A percentile compares a stretch with the other conserved stretches of the same genome.
These are phyloP conservation scores for Leucogyrophana mollusca DNA, from an alignment of 768 basidiomycete species.

Conservation along the genomic window DNA sequence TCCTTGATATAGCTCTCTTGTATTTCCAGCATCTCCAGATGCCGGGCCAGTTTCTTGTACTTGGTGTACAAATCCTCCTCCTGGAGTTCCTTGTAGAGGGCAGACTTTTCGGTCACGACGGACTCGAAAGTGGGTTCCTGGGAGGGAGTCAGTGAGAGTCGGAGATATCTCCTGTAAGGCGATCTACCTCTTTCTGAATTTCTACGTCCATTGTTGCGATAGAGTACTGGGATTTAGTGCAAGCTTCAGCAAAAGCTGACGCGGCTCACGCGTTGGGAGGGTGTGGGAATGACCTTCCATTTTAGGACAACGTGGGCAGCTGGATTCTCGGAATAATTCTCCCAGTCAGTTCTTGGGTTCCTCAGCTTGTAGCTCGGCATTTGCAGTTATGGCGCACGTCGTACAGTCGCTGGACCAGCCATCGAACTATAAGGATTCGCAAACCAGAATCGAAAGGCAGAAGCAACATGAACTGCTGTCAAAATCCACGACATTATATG, in stretches of 20 bases:
- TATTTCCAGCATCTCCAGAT: slow-evolving; percentile 92
- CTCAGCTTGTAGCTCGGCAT: slow-evolving; percentile 2
- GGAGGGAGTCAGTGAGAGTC: slow-evolving; percentile 4
- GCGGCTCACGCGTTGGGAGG: slow-evolving; percentile 29
- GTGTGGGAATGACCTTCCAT: slow-evolving; percentile 30
- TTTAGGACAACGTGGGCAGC: slow-evolving; percentile 1
- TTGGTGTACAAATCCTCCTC: slow-evolving; percentile 94
- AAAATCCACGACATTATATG: slow-evolving; percentile 89
- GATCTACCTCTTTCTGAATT: slow-evolving; percentile 71
- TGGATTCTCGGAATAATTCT: too few species aligned
- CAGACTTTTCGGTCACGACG: slow-evolving; percentile 85
- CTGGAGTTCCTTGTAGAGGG: slow-evolving; percentile 83
- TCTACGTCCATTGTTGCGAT: slow-evolving; percentile 75
- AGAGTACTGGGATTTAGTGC: slow-evolving; percentile 10
- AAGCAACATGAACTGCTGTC: slow-evolving; percentile 78
- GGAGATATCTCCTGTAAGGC: slow-evolving; percentile 18
- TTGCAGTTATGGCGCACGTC: slow-evolving; percentile 74
- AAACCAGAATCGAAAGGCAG: slow-evolving; percentile 74
- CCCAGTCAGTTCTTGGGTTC: too few species aligned
- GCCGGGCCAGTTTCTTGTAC: slow-evolving; percentile 94
- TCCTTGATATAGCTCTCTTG: slow-evolving; percentile 98
- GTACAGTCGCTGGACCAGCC: slow-evolving; percentile 86
- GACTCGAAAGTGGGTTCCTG: slow-evolving; percentile 92
- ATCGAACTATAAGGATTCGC: slow-evolving; percentile 96
- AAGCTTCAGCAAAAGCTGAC: slow-evolving; percentile 12